Conservation (phyloP, 108 stramenopile species). For the Cyclotella atomus region DNA sequence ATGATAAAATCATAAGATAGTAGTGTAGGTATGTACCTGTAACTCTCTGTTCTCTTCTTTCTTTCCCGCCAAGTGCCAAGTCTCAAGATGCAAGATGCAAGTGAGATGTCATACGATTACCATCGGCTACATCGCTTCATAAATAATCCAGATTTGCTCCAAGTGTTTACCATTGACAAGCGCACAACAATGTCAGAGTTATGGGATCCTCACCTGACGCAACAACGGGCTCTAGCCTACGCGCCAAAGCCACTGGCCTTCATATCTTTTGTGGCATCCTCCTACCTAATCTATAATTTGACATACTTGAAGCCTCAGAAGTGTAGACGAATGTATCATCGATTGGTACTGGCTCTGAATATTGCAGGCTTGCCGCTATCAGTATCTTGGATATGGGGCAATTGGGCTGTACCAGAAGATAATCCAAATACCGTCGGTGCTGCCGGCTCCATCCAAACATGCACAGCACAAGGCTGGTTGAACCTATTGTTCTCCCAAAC, state of each 20-base stretch:
- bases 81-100: too few relatives aligned
- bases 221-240: slow-evolving; percentile 14
- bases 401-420: slow-evolving; percentile 13
- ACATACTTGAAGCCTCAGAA: background rate
- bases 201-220: background rate
- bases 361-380: background rate
- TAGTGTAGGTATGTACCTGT: too few relatives aligned
- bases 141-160: too few relatives aligned
- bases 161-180: too few relatives aligned
- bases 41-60: too few relatives aligned
- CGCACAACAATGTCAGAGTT: background rate
- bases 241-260: slow-evolving; percentile 9
- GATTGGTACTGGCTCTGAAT: slow-evolving; percentile 12
- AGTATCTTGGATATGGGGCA: slow-evolving; percentile 5
- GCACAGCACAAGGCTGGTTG: slow-evolving; percentile 13
- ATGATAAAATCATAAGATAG: too few relatives aligned
- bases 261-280: slow-evolving; percentile 4
- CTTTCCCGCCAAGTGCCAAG: too few relatives aligned
- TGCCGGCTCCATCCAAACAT: slow-evolving; percentile 10
- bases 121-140: too few relatives aligned
- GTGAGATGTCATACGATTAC: too few relatives aligned
- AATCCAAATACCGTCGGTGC: slow-evolving; percentile 5
- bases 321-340: slow-evolving; percentile 13
- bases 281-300: slow-evolving; percentile 10
- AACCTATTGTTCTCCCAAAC: background rate